These are phyloP conservation scores for Lycium ferocissimum DNA, from an alignment of 257 asterid genomes.

Conservation along the genomic window DNA sequence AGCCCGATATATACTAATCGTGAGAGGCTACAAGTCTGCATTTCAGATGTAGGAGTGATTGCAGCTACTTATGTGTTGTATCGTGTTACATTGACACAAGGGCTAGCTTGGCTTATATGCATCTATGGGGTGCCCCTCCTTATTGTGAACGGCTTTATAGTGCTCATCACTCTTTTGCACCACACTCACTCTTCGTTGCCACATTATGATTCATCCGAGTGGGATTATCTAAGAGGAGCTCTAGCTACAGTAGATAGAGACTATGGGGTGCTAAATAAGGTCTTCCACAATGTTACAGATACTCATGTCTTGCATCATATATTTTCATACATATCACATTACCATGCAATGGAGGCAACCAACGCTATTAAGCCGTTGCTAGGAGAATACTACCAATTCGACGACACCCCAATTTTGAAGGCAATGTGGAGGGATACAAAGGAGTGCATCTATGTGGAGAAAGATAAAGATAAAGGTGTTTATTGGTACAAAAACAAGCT, in stretches of 20 bases:
- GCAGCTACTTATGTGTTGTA: constrained; percentile 21
- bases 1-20: constrained; percentile 23
- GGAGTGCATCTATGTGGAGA: constrained; percentile 40
- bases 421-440: constrained; percentile 69
- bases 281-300: constrained; percentile 29
- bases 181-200: constrained; percentile 27
- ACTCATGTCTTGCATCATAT: constrained; percentile 30
- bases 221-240: constrained; percentile 31
- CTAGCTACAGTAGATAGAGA: constrained; percentile 30
- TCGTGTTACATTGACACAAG: constrained; percentile 10
- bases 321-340: constrained; percentile 27
- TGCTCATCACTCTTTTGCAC: constrained; percentile 26
- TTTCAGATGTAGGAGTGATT: constrained; percentile 25
- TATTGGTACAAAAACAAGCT: constrained; percentile 33
- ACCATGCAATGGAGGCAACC: constrained; percentile 58
- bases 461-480: constrained; percentile 28
- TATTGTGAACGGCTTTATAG: constrained; percentile 26
- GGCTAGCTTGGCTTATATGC: constrained; percentile 20
- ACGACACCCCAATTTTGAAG: constrained; percentile 55
- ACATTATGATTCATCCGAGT: constrained; percentile 29
- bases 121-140: constrained; percentile 27
- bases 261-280: constrained; percentile 23
- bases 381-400: constrained; percentile 59
- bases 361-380: constrained; percentile 41
- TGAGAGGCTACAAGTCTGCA: constrained; percentile 17